Evolutionary conservation across 31 red algal species (phyloP), one percentile per base, ranked within the genome.

Genomic region (Porphyra umbilicalis): DNA sequence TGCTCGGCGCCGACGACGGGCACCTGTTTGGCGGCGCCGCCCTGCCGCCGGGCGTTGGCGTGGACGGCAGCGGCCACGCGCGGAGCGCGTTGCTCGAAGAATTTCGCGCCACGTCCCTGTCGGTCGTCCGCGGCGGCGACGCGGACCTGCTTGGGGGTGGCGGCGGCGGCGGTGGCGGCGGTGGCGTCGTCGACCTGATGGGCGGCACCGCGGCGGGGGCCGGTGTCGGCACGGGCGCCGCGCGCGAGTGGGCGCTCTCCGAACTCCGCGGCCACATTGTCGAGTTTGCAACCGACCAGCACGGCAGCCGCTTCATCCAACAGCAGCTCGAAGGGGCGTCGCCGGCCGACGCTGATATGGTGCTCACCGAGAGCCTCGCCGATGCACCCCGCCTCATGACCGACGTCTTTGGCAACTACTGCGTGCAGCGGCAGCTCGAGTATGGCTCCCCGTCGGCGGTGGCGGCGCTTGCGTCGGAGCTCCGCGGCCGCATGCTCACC

Each of bases 351-450:
- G 87, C 90, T 33, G 89, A 92, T 35, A 34, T 76, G 67, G 82
- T 99, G n/a, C 82, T 99, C 80, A 80, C 83, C 36, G 82, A 96
- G 77, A 85, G 83, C 25, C 76, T 94, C 31, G 86, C 87, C 78
- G 97, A 96, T 85, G 85, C 91, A 0, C 92, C 94, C 36, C 92
- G 91, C 32, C 85, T 99, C 77, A 92, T 96, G 81, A 96, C 88
- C 18, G 97, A 99, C 83, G 97, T 99, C 15, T 99, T 99, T 77
- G 97, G 97, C 37, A 99, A 99, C 84, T 99, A 96, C 85, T 91
- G 94, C 30, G 94, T 99, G n/a, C 97, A 99, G 79, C 94, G 94
- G 80, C 79, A 97, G 75, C 80, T 99, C 33, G 94, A 99, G 42
- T 86, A 96, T 74, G 97, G 97, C 36, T 81, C 81, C 9, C 77